Percentiles rank a stretch among this genome's conserved stretches.
Conservation (phyloP, 306 rosid genomes). For the Prunus persica region Prunus_persica_NCBIv2 NC_034015.1:11246501-11247000, state of each 20-base stretch:
- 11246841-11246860: slow-evolving; percentile 13
- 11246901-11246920: not conserved
- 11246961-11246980: not conserved
- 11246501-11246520: not conserved
- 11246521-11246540: not conserved
- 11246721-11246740: not conserved
- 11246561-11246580: not conserved
- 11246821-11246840: not conserved
- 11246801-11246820: not conserved
- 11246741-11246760: not conserved
- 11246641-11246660: not conserved
- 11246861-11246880: slow-evolving; percentile 1
- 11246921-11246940: not conserved
- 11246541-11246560: not conserved
- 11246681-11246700: not conserved
- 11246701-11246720: not conserved
- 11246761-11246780: not conserved
- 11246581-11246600: not conserved
- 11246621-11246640: not conserved
- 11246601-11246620: not conserved
- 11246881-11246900: not conserved
- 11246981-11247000: not conserved
- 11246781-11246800: not conserved
- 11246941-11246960: slow-evolving; percentile 1
- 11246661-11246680: not conserved